These are phyloP conservation scores for Sarocladium strictum DNA, from an alignment of 2,329 filamentous ascomycete species.

Conservation along the genomic window DNA sequence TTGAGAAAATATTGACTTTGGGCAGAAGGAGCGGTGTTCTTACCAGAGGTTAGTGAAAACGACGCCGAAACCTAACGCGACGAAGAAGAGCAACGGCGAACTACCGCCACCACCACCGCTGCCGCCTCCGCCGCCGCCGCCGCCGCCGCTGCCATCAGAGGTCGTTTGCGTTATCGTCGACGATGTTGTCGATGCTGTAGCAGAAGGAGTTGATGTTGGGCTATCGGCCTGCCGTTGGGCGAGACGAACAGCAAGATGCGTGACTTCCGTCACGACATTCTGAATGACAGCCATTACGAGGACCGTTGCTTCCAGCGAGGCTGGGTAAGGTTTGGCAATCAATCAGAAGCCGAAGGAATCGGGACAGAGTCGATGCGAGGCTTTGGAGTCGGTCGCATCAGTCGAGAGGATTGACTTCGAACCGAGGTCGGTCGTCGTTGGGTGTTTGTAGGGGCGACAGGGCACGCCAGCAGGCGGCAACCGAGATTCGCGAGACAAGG, in stretches of 20 bases:
- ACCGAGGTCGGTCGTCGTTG: not conserved
- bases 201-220: conserved; percentile 13
- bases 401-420: not conserved
- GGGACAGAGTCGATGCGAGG: not conserved
- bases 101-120: conserved; percentile 24
- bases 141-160: conserved; percentile 9
- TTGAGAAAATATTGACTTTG: not conserved
- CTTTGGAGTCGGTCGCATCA: not conserved
- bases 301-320: conserved; percentile 1
- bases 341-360: conserved; percentile 3
- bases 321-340: not conserved
- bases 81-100: conserved; percentile 65
- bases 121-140: conserved; percentile 15
- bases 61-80: conserved; percentile 92
- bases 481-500: conserved; percentile 6
- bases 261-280: conserved; percentile 29
- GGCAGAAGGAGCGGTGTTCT: conserved; percentile 24
- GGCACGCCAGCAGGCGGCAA: not conserved
- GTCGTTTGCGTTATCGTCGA: conserved; percentile 14
- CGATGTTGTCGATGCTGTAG: conserved; percentile 12
- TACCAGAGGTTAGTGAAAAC: conserved; percentile 99
- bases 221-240: conserved; percentile 14
- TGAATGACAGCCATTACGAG: conserved; percentile 30
- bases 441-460: not conserved
- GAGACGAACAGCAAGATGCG: conserved; percentile 29